Base-by-base conservation (phyloP, 257 asterid species). In the Plantago ovata region DNA sequence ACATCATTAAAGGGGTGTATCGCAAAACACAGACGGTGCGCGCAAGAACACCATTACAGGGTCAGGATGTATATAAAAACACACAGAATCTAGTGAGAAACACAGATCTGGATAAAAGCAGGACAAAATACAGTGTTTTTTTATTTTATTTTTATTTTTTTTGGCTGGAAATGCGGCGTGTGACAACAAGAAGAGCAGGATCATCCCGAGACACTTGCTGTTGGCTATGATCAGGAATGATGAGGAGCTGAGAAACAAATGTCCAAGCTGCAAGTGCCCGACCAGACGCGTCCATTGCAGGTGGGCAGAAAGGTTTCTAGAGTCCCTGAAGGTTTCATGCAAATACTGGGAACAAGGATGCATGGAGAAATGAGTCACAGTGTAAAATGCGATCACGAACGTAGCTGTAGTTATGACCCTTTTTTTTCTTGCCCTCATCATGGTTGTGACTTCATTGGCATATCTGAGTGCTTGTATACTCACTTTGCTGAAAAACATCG, bases 231-330 rank as follows among this genome's bases (percentile, higher is more conserved):
- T 79, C 52, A 72, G 81, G 63, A 79, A 79, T 7, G 84, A 75
- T 4, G 84, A 78, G 58, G 84, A 78, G 66, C 72, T 78, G 0
- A 2, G 5, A 2, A 24, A 24, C 32, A 2, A 24, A 24, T 24
- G 32, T 24, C 32, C 32, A 2, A 2, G 3, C 5, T 24, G 32
- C 32, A 2, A 2, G 3, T 24, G 32, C 32, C 32, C 32, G 5
- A 24, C 32, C 32, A 5, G 32, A 24, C 32, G 5, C 32, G 3
- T 24, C 32, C 95, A 94, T 53, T 89, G 96, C 75, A 79, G 84
- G 51, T 90, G 81, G 16, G 63, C 79, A 3, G 96, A 89, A 73
- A 83, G 75, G 68, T 78, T 89, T 72, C 64, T 89, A 12, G 91
- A 89, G 56, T 72, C 95, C 2, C 67, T 76, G 65, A 71, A 38